These are phyloP conservation scores for Colletotrichum godetiae DNA, from an alignment of 2,329 filamentous ascomycete species.

Conservation along the genomic window DNA sequence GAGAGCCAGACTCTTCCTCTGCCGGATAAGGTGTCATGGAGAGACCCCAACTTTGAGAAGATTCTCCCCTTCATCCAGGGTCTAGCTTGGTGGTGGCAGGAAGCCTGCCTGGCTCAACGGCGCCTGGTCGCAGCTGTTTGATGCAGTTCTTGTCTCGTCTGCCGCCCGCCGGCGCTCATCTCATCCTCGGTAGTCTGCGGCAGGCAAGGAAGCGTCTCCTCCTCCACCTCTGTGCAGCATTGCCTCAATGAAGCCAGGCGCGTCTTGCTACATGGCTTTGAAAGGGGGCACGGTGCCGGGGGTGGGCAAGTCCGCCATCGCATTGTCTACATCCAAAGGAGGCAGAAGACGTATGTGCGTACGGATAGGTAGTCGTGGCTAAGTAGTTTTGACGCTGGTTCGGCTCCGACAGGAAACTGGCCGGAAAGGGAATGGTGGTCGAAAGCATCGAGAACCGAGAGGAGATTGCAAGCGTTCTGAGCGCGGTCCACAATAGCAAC, in stretches of 20 bases:
- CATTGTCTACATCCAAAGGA: background rate
- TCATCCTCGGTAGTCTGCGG: background rate
- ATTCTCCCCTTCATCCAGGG: background rate
- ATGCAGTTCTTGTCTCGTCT: background rate
- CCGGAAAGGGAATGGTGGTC: slow-evolving; percentile 22
- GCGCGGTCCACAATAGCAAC: slow-evolving; percentile 10
- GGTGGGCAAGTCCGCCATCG: background rate
- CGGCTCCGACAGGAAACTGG: background rate
- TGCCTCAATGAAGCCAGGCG: background rate
- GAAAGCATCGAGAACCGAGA: slow-evolving; percentile 19
- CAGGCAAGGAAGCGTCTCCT: background rate
- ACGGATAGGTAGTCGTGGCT: background rate
- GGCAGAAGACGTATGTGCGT: background rate
- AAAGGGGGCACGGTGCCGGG: background rate
- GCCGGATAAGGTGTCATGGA: background rate
- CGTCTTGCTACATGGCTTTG: background rate
- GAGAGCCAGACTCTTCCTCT: background rate
- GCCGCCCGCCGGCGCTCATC: background rate
- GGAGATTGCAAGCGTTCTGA: background rate
- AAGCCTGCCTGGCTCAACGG: background rate
- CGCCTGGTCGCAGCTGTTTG: background rate
- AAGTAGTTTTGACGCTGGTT: background rate
- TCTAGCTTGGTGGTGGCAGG: background rate
- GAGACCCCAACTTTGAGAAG: background rate
- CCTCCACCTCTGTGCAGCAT: background rate